Base-by-base conservation (phyloP, 225 moss, liverwort and hornwort genomes). In the Marchantia paleacea region DNA sequence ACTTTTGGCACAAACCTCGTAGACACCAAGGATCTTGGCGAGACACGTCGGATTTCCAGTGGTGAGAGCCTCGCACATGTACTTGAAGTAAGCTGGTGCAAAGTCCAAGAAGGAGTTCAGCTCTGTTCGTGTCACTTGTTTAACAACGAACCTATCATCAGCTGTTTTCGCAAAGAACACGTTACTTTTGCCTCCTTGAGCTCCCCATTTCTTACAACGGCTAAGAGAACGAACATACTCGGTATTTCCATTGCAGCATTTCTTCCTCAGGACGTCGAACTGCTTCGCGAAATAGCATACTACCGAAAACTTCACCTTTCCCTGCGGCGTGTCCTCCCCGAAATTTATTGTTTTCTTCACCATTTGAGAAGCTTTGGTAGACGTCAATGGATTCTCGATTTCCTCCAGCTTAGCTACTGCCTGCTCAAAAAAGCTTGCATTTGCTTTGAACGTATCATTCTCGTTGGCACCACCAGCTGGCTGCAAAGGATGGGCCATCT, bases 161-260 rank as follows among this genome's bases (percentile, higher is more conserved):
- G 90, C 87, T 16, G 97, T 97, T 81, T 94, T 97, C 6, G 97
- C 97, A 77, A 97, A 97, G 81, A 93, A 94, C 30, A 94, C 97
- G 73, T 97, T 97, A 87, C 97, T 97, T 82, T 97, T 97, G 20
- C 97, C 97, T 78, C 97, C 97, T 83, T 93, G 94, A 77, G 97
- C 97, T 81, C 88, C 94, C 97, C 97, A 97, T 78, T 93, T 94
- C 84, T 89, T 91, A 87, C 94, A 97, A 58, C 94, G 92, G 86
- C 93, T 91, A 81, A 97, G 88, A 18, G 97, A 97, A 70, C 93
- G 92, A 30, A 97, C 86, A 69, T 93, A 97, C 63, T 94, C 91
- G 1, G 89, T 72, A 88, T 88, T 91, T 67, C 92, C 94, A 80
- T 89, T 87, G 71, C 90, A 93, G 62, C 97, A 93, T 82, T 90